Conservation (phyloP, 352 stramenopile genomes). For the Globisporangium solare region DNA sequence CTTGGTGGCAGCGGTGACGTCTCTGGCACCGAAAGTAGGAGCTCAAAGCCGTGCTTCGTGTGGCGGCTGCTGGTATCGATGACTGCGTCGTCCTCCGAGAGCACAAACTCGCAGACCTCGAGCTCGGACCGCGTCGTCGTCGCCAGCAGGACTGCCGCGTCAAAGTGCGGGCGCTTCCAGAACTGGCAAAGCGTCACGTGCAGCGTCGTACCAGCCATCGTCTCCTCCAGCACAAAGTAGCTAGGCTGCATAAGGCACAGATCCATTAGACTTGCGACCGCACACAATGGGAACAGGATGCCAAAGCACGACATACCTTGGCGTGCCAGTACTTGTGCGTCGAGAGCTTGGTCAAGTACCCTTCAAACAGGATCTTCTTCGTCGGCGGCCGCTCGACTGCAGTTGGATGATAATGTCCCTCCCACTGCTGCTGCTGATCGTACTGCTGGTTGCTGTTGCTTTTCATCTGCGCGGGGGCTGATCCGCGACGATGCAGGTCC, state of each 20-base stretch:
- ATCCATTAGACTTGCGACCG: background rate
- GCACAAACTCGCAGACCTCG: slow-evolving; percentile 33
- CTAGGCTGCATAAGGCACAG: slow-evolving; percentile 14
- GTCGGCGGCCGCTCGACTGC: background rate
- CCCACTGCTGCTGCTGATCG: slow-evolving; percentile 1
- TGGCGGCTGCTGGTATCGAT: slow-evolving; percentile 42
- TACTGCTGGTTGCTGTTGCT: background rate
- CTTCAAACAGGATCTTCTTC: slow-evolving; percentile 37
- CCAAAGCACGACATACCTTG: slow-evolving; percentile 20
- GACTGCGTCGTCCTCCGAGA: slow-evolving; percentile 55
- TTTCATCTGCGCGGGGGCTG: background rate
- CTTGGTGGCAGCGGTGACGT: slow-evolving; percentile 2
- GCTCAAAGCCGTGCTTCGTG: slow-evolving; percentile 47
- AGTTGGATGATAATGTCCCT: background rate
- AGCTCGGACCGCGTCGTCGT: slow-evolving; percentile 21
- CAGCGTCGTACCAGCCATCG: slow-evolving; percentile 6
- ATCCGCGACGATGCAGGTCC: slow-evolving; percentile 3
- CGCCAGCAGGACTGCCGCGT: too few species aligned
- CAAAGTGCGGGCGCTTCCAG: slow-evolving; percentile 9
- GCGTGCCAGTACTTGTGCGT: slow-evolving; percentile 55
- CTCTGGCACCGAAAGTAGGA: slow-evolving; percentile 23
- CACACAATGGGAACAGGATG: background rate
- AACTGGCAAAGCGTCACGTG: slow-evolving; percentile 52
- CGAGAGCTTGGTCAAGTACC: slow-evolving; percentile 44
- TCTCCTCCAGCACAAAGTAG: slow-evolving; percentile 60